A percentile compares a stretch with the other conserved stretches of the same genome.
These are phyloP conservation scores for Chaetoceros muelleri DNA, from an alignment of 108 stramenopile genomes.

Conservation along the genomic window DNA sequence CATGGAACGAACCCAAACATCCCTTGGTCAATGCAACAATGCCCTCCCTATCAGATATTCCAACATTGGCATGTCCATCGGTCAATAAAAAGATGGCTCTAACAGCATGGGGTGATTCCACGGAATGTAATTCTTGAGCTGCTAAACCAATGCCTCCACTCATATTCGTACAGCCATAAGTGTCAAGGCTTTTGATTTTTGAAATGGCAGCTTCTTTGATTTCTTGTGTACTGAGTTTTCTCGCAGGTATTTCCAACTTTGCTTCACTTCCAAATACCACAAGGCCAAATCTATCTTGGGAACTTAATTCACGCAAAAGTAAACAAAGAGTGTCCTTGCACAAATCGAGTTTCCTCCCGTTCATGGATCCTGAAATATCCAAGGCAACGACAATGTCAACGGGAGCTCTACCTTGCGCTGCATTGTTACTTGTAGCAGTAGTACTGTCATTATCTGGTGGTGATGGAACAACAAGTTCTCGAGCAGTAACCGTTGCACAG, in stretches of 20 bases:
- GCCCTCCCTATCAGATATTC: slow-evolving; percentile 20
- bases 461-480: not conserved
- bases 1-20: slow-evolving; percentile 10
- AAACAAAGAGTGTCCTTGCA: slow-evolving; percentile 48
- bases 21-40: slow-evolving; percentile 24
- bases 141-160: slow-evolving; percentile 24
- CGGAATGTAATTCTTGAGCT: slow-evolving; percentile 13
- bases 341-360: slow-evolving; percentile 31
- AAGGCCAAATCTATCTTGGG: slow-evolving; percentile 49
- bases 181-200: slow-evolving; percentile 21
- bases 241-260: slow-evolving; percentile 26
- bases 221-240: slow-evolving; percentile 13
- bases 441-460: too few relatives aligned
- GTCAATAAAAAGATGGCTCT: slow-evolving; percentile 51
- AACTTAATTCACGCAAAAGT: slow-evolving; percentile 28
- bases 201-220: slow-evolving; percentile 18
- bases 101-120: slow-evolving; percentile 25
- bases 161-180: slow-evolving; percentile 39
- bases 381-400: slow-evolving; percentile 54
- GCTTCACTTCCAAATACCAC: slow-evolving; percentile 35
- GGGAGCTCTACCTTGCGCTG: slow-evolving; percentile 12
- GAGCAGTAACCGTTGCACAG: not conserved
- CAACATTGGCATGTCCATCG: slow-evolving; percentile 59
- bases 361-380: slow-evolving; percentile 37
- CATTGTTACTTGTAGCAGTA: too few relatives aligned